phyloP scores from a whole-genome alignment of 2,329 filamentous ascomycete genomes.

The Tolypocladium guangdongense region DNA sequence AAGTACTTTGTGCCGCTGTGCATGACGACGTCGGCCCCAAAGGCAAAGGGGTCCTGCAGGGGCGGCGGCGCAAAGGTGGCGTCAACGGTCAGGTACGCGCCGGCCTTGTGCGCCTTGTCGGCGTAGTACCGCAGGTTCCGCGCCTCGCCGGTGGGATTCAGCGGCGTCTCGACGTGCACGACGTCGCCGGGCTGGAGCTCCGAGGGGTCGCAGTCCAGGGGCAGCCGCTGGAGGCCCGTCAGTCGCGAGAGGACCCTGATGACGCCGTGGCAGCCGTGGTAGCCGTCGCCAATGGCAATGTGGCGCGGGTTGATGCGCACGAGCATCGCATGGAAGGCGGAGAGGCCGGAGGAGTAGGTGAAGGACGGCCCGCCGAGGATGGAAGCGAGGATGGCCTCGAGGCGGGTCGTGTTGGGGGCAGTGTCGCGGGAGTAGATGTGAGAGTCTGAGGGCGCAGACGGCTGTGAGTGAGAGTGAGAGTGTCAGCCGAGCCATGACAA shows the following conservation, averaged over 20 bases:
- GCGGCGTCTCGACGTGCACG: conserved; percentile 83
- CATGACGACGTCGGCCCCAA: conserved; percentile 79
- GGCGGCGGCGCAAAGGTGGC: conserved; percentile 88
- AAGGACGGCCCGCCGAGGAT: conserved; percentile 60
- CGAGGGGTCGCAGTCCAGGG: conserved; percentile 55
- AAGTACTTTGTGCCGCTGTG: conserved; percentile 95
- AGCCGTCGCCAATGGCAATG: conserved; percentile 74
- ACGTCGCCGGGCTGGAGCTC: conserved; percentile 69
- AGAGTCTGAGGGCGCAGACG: conserved; percentile 41
- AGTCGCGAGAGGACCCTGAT: conserved; percentile 64
- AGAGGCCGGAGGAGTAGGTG: conserved; percentile 75
- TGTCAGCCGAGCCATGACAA: background rate
- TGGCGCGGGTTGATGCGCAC: conserved; percentile 74
- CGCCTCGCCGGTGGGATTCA: conserved; percentile 83
- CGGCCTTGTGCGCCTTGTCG: conserved; percentile 56
- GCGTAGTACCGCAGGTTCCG: conserved; percentile 64
- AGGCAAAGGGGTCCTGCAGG: conserved; percentile 72
- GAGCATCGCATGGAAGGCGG: conserved; percentile 79
- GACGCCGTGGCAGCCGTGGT: conserved; percentile 90
- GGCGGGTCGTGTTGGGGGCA: conserved; percentile 69
- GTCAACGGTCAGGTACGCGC: conserved; percentile 74
- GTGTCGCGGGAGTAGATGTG: conserved; percentile 79
- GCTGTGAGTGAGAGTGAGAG: conserved; percentile 20
- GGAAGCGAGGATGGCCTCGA: conserved; percentile 70
- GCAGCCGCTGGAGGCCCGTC: conserved; percentile 61